Evolutionary conservation across 805 yeast species (phyloP).

Genomic region (Vanderwaltozyma yarrowii): DNA sequence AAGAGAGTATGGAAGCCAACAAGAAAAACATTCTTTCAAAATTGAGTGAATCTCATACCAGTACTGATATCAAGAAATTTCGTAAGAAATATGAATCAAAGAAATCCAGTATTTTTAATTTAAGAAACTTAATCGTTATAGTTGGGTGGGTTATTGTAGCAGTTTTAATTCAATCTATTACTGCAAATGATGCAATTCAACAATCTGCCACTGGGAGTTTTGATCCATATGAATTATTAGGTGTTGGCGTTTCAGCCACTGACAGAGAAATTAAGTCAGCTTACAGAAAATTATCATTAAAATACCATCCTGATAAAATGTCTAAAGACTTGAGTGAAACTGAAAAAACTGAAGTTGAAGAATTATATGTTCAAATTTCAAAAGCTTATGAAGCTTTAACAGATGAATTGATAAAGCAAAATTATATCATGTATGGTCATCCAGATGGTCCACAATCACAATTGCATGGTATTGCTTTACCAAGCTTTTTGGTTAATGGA

Average conservation of each 20-base stretch:
- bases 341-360: conserved; percentile 53
- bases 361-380: conserved; percentile 66
- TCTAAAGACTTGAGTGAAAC: conserved; percentile 47
- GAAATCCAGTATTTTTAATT: conserved; percentile 14
- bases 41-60: conserved; percentile 15
- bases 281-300: conserved; percentile 78
- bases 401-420: conserved; percentile 74
- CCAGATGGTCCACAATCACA: conserved; percentile 96
- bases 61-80: conserved; percentile 14
- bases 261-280: conserved; percentile 73
- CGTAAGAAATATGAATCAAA: conserved; percentile 12
- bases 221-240: conserved; percentile 88
- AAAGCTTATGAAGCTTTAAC: conserved; percentile 94
- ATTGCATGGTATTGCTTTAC: conserved; percentile 90
- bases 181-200: conserved; percentile 37
- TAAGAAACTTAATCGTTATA: conserved; percentile 19
- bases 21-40: conserved; percentile 5
- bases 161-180: conserved; percentile 28
- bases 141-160: conserved; percentile 56
- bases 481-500: conserved; percentile 82
- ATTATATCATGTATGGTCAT: conserved; percentile 81
- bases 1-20: background rate
- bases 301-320: conserved; percentile 90
- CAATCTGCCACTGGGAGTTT: conserved; percentile 40
- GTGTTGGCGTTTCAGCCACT: conserved; percentile 53